phyloP scores from a whole-genome alignment of 2,329 filamentous ascomycete species.

The Penicillium thymicola region DNA sequence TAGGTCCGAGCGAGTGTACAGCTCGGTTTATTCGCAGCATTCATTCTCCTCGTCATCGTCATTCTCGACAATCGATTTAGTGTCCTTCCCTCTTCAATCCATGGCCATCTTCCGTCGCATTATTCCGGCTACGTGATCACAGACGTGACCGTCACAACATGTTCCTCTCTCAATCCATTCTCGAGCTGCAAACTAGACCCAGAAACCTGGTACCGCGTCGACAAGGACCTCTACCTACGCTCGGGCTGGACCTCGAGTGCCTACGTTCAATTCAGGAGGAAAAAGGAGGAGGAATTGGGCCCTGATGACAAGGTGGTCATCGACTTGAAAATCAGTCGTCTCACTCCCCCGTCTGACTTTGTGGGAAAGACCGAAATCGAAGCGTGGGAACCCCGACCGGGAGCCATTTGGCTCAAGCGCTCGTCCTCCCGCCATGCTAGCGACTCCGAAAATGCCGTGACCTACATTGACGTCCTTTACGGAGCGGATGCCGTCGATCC shows the following conservation, averaged over 20 bases:
- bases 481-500: constrained; percentile 90
- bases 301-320: constrained; percentile 74
- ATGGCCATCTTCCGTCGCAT: constrained; percentile 82
- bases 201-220: constrained; percentile 73
- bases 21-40: constrained; percentile 62
- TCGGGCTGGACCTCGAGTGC: constrained; percentile 71
- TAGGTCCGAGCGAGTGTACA: constrained; percentile 68
- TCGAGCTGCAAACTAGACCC: constrained; percentile 72
- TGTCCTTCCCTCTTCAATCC: constrained; percentile 78
- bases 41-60: constrained; percentile 70
- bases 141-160: constrained; percentile 75
- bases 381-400: constrained; percentile 73
- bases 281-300: constrained; percentile 78
- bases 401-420: constrained; percentile 78
- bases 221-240: constrained; percentile 84
- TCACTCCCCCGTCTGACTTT: constrained; percentile 62
- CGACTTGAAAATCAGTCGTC: constrained; percentile 70
- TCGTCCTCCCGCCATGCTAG: constrained; percentile 68
- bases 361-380: constrained; percentile 53
- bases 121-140: constrained; percentile 81
- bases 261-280: constrained; percentile 77
- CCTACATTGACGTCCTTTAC: constrained; percentile 80
- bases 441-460: constrained; percentile 72
- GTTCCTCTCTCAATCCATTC: constrained; percentile 70
- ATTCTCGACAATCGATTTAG: constrained; percentile 86